phyloP scores from a whole-genome alignment of 208 protist genomes.

The Naegleria gruberi region DNA sequence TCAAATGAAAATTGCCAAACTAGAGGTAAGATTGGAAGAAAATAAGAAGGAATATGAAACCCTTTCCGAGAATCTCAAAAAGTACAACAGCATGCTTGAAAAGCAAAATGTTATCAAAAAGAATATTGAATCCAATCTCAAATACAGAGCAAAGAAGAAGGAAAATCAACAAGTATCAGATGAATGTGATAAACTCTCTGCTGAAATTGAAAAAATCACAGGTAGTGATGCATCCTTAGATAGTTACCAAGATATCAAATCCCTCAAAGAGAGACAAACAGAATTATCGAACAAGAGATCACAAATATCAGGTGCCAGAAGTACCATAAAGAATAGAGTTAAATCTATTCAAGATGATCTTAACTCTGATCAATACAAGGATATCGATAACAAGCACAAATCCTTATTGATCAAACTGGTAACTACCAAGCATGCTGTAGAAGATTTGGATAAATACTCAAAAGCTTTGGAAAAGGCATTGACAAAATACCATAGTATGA shows the following conservation, averaged over 20 bases:
- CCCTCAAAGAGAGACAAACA: background rate
- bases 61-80: background rate
- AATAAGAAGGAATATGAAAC: background rate
- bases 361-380: background rate
- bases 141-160: background rate
- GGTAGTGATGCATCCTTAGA: background rate
- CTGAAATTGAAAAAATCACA: background rate
- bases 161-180: background rate
- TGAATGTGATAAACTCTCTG: background rate
- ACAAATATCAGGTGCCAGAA: background rate
- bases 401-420: background rate
- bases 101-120: background rate
- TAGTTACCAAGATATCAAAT: background rate
- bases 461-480: conserved; percentile 81
- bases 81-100: background rate
- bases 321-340: background rate
- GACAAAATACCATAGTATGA: conserved; percentile 92
- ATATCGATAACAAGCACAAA: background rate
- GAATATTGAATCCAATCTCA: background rate
- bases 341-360: background rate
- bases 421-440: background rate
- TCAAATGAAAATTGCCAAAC: background rate
- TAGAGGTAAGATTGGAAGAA: background rate
- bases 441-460: background rate
- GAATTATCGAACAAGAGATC: background rate